These are phyloP conservation scores for Rubia balearica DNA, from an alignment of 305 asterid species.

Conservation along the genomic window DNA sequence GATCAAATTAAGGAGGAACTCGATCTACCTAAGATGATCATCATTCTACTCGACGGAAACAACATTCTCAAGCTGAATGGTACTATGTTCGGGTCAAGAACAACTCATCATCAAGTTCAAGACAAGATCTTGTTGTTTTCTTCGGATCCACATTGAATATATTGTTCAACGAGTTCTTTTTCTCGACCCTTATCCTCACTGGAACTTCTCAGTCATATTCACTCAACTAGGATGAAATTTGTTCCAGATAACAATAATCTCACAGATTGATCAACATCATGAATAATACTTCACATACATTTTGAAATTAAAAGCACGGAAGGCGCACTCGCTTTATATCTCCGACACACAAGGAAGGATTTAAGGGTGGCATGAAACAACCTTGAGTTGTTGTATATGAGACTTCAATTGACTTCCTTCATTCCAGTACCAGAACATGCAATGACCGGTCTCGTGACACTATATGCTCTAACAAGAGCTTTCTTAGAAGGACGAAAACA, in stretches of 20 bases:
- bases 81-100: too few species aligned
- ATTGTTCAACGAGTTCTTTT: constrained; percentile 71
- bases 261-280: constrained; percentile 80
- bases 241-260: constrained; percentile 95
- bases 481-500: constrained; percentile 74
- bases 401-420: constrained; percentile 74
- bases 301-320: constrained; percentile 35
- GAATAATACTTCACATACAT: constrained; percentile 86
- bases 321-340: too few species aligned
- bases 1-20: too few species aligned
- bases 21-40: too few species aligned
- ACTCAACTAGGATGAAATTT: constrained; percentile 46
- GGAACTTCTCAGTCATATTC: constrained; percentile 87
- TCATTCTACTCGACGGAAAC: too few species aligned
- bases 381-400: constrained; percentile 73
- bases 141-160: constrained; percentile 66
- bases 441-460: constrained; percentile 70
- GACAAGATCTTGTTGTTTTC: constrained; percentile 70
- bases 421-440: constrained; percentile 69
- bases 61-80: too few species aligned
- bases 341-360: too few species aligned
- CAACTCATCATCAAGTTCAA: constrained; percentile 82
- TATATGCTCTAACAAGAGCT: constrained; percentile 81
- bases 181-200: constrained; percentile 66
- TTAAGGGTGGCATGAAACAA: neutral